Base-by-base conservation (phyloP, 2,329 filamentous ascomycete genomes). In the Penicillium digitatum region DNA sequence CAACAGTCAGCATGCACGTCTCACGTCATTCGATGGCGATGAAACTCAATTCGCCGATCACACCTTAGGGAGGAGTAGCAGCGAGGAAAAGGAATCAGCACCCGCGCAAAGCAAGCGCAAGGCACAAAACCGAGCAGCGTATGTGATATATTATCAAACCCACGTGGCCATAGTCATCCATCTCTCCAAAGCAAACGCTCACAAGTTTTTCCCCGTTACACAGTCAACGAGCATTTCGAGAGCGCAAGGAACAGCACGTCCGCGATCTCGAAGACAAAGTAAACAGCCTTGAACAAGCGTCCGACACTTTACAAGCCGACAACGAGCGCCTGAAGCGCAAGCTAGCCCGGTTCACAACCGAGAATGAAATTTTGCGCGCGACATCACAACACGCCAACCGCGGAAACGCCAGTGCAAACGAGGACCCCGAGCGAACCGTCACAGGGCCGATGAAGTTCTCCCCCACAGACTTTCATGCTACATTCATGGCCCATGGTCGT, bases 181-280 rank as follows among this genome's bases (percentile, higher is more conserved):
- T n/a, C 22, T 43, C 6, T 9, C 20, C 12, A 43, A 26, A 26
- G 14, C 32, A 34, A 32, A 18, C 24, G 46, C 55, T 60, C n/a
- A 61, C 29, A 38, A 18, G 14, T 5, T n/a, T n/a, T n/a, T n/a
- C 3, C 14, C 22, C 10, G 9, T 12, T 24, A 43, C 48, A 54
- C 56, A 96, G 93, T 45, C 94, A 97, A 81, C 87, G 93, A 65
- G 93, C 94, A 31, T 97, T 97, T 73, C 90, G 93, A 57, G 93
- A 97, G 74, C 87, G 93, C 64, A 97, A 97, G 74, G 93, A 97
- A 72, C 87, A 87, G 55, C 92, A 95, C 68, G 91, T 97, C 59
- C 92, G 92, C 72, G 91, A 97, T 58, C 86, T 97, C 24, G 92
- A 97, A 74, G 83, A 85, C 54, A 94, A 95, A 71, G 85, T 97